A percentile compares a stretch with the other conserved stretches of the same genome.
These are phyloP conservation scores for Biscogniauxia mediterranea DNA, from an alignment of 2,329 filamentous ascomycete species.

Conservation along the genomic window DNA sequence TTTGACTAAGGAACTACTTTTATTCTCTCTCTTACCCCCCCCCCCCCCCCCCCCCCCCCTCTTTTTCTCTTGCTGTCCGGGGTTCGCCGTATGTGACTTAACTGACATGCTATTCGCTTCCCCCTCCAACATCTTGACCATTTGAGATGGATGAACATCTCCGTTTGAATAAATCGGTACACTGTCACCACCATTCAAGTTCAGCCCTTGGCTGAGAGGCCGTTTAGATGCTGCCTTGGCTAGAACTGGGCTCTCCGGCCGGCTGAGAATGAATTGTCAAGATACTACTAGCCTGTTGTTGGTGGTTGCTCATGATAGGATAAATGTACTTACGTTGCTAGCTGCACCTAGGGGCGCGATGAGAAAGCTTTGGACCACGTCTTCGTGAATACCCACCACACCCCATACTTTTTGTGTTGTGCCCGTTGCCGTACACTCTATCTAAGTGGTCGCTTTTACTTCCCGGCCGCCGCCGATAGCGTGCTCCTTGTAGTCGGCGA, in stretches of 20 bases:
- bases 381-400: constrained; percentile 87
- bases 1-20: neutral
- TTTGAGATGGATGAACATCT: constrained; percentile 23
- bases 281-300: constrained; percentile 12
- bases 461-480: constrained; percentile 78
- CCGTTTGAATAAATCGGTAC: constrained; percentile 25
- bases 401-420: constrained; percentile 79
- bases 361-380: constrained; percentile 86
- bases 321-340: constrained; percentile 66
- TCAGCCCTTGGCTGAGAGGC: constrained; percentile 39
- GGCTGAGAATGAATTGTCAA: constrained; percentile 67
- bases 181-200: constrained; percentile 31
- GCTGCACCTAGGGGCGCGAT: constrained; percentile 83
- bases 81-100: constrained; percentile 5
- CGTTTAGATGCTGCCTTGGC: constrained; percentile 58
- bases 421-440: constrained; percentile 74
- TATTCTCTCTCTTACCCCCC: neutral
- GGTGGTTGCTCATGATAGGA: neutral
- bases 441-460: constrained; percentile 93
- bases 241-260: constrained; percentile 66
- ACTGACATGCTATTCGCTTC: constrained; percentile 38
- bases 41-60: neutral
- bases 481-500: constrained; percentile 95
- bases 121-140: constrained; percentile 39
- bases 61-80: neutral